Evolutionary conservation across 768 basidiomycete species (phyloP), one percentile per base, ranked within the genome.

Genomic region (Tylopilus plumbeoviolaceoides): DNA sequence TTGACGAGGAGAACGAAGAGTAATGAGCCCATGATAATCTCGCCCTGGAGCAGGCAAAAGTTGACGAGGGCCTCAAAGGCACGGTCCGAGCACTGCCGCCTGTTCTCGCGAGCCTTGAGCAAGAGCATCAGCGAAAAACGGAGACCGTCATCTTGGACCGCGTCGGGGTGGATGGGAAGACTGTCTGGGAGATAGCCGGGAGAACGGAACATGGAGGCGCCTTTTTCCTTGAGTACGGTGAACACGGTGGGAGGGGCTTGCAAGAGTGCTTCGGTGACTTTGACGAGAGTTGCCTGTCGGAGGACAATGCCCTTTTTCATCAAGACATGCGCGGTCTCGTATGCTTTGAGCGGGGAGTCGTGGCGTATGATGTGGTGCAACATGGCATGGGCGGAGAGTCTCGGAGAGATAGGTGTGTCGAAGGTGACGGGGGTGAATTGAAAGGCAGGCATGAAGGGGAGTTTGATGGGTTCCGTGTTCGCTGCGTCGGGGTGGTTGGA

Each of bases 11-110:
- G 68, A 1, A 78, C 85, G 51, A 91, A 87, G 6, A 90, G 70
- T 25, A 91, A 69, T 1, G 85, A 84, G 0, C 81, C 89, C n/a
- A 87, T 74, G 38, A 91, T 76, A 45, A 92, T 82, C 63, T 92
- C 90, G 23, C 88, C 87, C 46, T 91, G 88, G 36, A 89, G 64
- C 18, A 92, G 72, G 51, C 84, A 87, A 9, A 84, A 76, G 4
- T 78, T 72, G 57, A 91, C 74, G 45, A 89, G 67, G 2, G 74
- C 73, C 47, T 77, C 76, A 62, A 83, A 88, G 75, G 88, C 81
- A 28, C 73, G 70, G n/a, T 78, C 69, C 2, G 81, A 80, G 41
- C 84, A 78, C 28, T 75, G 71, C 47, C 81, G 80, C 27, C 81
- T 75, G 41, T 78, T 76, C 39, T 74, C 66, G n/a, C 80, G 76